These are phyloP conservation scores for Buxus sempervirens DNA, from an alignment of 164 flowering plant species.

Conservation along the genomic window DNA sequence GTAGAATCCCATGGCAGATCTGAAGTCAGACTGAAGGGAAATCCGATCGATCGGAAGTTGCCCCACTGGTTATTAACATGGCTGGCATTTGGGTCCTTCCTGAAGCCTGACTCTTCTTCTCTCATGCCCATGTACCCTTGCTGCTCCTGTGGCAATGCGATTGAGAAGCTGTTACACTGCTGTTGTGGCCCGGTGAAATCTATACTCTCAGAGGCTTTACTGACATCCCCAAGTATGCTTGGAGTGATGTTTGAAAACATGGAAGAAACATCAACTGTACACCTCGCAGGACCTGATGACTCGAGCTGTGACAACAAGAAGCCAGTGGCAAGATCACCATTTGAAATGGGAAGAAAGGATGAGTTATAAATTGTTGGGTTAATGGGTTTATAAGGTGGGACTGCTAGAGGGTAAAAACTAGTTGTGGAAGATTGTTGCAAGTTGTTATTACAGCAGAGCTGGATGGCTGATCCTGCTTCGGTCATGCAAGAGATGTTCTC, in stretches of 20 bases:
- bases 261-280: constrained; percentile 35
- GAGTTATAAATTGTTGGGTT: constrained; percentile 28
- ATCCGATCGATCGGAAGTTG: constrained; percentile 34
- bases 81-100: constrained; percentile 21
- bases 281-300: constrained; percentile 28
- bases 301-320: constrained; percentile 46
- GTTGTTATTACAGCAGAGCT: constrained; percentile 32
- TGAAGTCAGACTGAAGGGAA: constrained; percentile 57
- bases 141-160: constrained; percentile 33
- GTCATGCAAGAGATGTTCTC: constrained; percentile 54
- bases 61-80: constrained; percentile 36
- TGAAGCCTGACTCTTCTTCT: constrained; percentile 32
- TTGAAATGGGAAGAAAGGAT: constrained; percentile 24
- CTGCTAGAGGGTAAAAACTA: constrained; percentile 32
- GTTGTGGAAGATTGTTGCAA: constrained; percentile 29
- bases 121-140: constrained; percentile 23
- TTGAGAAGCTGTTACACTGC: constrained; percentile 35
- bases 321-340: constrained; percentile 32
- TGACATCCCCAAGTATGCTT: constrained; percentile 23
- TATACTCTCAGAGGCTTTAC: constrained; percentile 30
- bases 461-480: constrained; percentile 34
- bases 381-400: constrained; percentile 33
- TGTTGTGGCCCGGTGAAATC: constrained; percentile 38
- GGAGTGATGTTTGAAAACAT: constrained; percentile 39
- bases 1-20: constrained; percentile 64